A percentile compares a stretch with the other conserved stretches of the same genome.
Evolutionary conservation across 2,329 filamentous ascomycete genomes (phyloP).

Genomic region (Zarea fungicola): DNA sequence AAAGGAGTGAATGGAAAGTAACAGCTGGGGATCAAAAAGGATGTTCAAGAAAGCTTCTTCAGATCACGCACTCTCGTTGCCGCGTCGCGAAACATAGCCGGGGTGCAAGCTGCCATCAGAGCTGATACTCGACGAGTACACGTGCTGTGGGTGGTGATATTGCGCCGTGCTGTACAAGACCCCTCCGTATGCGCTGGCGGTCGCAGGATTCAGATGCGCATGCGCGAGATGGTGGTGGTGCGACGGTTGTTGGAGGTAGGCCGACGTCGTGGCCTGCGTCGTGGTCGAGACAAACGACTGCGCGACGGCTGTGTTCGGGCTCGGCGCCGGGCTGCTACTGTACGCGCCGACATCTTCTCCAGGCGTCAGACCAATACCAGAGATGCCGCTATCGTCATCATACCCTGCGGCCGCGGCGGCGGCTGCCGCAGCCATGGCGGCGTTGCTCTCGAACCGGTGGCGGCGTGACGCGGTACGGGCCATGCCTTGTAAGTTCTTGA

Average conservation of each 20-base stretch:
- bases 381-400: constrained; percentile 69
- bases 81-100: constrained; percentile 22
- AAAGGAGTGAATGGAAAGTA: too few species aligned
- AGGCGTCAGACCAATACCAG: constrained; percentile 53
- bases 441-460: constrained; percentile 48
- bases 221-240: constrained; percentile 2
- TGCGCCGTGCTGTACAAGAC: constrained; percentile 6
- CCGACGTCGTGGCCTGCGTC: neutral
- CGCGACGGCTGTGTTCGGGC: neutral
- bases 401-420: constrained; percentile 35
- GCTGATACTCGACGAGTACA: constrained; percentile 51
- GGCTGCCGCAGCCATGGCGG: constrained; percentile 6
- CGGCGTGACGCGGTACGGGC: constrained; percentile 61
- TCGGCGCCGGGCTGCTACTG: constrained; percentile 4
- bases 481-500: constrained; percentile 73
- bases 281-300: constrained; percentile 2
- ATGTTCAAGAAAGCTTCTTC: too few species aligned
- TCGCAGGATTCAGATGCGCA: constrained; percentile 1
- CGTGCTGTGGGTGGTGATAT: constrained; percentile 38
- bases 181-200: neutral
- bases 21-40: too few species aligned
- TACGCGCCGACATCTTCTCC: constrained; percentile 42
- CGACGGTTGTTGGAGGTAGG: constrained; percentile 7
- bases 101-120: constrained; percentile 38
- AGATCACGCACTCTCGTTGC: constrained; percentile 21